These are phyloP conservation scores for Berberis vulgaris DNA, from an alignment of 164 flowering plant species.

Conservation along the genomic window DNA sequence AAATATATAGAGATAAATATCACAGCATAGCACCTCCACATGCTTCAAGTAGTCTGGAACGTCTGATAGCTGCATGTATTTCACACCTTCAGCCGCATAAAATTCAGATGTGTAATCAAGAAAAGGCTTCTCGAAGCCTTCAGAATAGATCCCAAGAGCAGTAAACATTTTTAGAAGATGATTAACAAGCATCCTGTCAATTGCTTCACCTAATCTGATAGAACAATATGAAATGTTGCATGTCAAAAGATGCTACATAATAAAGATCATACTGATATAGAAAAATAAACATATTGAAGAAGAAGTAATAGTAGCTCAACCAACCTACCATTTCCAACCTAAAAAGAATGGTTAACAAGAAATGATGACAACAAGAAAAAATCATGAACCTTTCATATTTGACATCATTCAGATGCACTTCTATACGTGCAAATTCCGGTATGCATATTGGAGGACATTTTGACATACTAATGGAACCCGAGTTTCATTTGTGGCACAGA, in stretches of 20 bases:
- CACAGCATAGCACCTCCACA: constrained; percentile 66
- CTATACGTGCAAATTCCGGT: too few species aligned
- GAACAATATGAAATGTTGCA: constrained; percentile 1
- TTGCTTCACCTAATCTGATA: constrained; percentile 88
- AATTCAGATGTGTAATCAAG: constrained; percentile 90
- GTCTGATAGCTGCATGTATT: constrained; percentile 95
- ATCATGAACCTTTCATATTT: too few species aligned
- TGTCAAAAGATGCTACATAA: neutral
- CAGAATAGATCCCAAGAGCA: constrained; percentile 84
- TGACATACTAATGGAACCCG: too few species aligned
- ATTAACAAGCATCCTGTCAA: constrained; percentile 79
- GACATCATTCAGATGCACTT: too few species aligned
- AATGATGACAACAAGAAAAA: too few species aligned
- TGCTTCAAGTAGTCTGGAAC: constrained; percentile 95
- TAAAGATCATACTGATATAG: neutral
- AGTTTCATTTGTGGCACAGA: too few species aligned
- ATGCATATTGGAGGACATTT: too few species aligned
- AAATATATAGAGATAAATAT: neutral
- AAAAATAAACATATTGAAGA: neutral
- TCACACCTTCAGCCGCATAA: constrained; percentile 96
- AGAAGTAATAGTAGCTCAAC: neutral
- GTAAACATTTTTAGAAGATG: constrained; percentile 99
- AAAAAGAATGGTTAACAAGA: too few species aligned
- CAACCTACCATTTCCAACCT: too few species aligned
- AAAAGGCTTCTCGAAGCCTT: constrained; percentile 95